Percentiles rank a stretch among this genome's conserved stretches.
Conservation (phyloP, 805 yeast genomes). For the Debaryomyces prosopidis region DNA sequence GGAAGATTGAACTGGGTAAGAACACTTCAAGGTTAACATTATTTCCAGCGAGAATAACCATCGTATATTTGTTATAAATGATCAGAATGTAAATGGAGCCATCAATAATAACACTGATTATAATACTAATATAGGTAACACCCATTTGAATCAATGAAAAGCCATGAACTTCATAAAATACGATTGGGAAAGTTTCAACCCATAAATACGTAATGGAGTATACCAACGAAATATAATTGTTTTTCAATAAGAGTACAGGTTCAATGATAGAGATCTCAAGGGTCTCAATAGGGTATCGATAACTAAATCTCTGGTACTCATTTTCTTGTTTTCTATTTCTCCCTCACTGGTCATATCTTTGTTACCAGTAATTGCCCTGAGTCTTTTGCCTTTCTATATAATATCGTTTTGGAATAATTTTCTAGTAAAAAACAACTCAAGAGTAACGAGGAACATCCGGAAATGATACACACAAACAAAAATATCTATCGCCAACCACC, state of each 20-base stretch:
- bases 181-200: constrained; percentile 55
- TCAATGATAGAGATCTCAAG: constrained; percentile 49
- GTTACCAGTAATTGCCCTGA: constrained; percentile 46
- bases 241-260: constrained; percentile 57
- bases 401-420: constrained; percentile 40
- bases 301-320: constrained; percentile 18
- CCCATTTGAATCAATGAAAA: constrained; percentile 52
- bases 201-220: constrained; percentile 56
- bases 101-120: constrained; percentile 48
- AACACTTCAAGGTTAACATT: constrained; percentile 42
- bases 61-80: constrained; percentile 23
- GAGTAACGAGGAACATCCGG: constrained; percentile 10
- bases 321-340: constrained; percentile 29
- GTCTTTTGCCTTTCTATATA: constrained; percentile 44
- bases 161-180: constrained; percentile 43
- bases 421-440: constrained; percentile 45
- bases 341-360: constrained; percentile 36
- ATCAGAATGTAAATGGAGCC: constrained; percentile 27
- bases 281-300: constrained; percentile 50
- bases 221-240: constrained; percentile 50
- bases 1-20: constrained; percentile 42
- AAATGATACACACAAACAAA: constrained; percentile 45
- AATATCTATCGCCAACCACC: constrained; percentile 49
- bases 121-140: constrained; percentile 41
- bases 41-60: constrained; percentile 19